phyloP scores from a whole-genome alignment of 257 asterid species.

The Petrea volubilis region DNA sequence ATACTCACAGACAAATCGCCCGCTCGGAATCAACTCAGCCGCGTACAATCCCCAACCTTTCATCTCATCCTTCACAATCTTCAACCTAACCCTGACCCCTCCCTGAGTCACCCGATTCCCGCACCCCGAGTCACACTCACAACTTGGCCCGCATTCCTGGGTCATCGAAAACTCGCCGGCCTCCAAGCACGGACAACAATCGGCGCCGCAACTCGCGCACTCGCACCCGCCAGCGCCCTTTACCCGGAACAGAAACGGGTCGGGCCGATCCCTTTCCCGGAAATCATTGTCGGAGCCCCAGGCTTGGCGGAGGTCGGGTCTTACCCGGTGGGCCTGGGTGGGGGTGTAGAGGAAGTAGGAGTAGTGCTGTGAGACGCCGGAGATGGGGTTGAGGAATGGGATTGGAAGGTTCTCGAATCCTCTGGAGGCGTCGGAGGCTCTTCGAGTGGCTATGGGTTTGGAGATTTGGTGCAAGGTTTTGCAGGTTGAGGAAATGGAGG shows the following conservation, averaged over 20 bases:
- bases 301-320: constrained; percentile 42
- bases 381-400: constrained; percentile 54
- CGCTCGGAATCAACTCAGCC: constrained; percentile 52
- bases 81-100: constrained; percentile 52
- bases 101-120: constrained; percentile 68
- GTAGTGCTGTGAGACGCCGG: constrained; percentile 49
- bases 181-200: constrained; percentile 48
- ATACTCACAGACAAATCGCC: constrained; percentile 79
- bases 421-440: constrained; percentile 71
- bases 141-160: constrained; percentile 83
- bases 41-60: constrained; percentile 87
- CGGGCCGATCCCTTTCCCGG: constrained; percentile 12
- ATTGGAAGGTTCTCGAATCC: constrained; percentile 58
- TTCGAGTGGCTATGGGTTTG: constrained; percentile 43
- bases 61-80: constrained; percentile 54
- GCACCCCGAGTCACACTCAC: constrained; percentile 56
- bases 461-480: constrained; percentile 45
- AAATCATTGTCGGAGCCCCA: constrained; percentile 53
- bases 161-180: constrained; percentile 28
- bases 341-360: constrained; percentile 71
- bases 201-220: constrained; percentile 49
- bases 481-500: constrained; percentile 65
- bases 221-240: constrained; percentile 66
- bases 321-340: constrained; percentile 38
- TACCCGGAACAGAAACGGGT: constrained; percentile 67